These are phyloP conservation scores for Backusella tuberculispora DNA, from an alignment of 192 early-diverging fungal genomes.

Conservation along the genomic window DNA sequence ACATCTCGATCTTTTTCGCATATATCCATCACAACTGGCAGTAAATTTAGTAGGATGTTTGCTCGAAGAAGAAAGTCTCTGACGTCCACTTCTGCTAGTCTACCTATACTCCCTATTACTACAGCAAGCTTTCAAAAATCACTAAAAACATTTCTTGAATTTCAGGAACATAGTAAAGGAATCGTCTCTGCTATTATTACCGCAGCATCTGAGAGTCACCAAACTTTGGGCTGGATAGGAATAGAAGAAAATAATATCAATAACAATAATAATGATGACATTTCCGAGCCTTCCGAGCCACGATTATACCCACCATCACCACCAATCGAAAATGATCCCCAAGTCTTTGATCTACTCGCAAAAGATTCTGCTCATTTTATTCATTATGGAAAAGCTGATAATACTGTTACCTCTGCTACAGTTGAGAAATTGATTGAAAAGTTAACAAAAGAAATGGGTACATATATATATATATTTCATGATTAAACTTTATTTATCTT, in stretches of 20 bases:
- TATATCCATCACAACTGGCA: background rate
- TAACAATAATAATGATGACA: background rate
- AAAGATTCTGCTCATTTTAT: constrained; percentile 40
- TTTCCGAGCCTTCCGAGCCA: background rate
- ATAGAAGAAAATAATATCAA: constrained; percentile 10
- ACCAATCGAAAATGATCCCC: constrained; percentile 45
- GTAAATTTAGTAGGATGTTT: constrained; percentile 24
- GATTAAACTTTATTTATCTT: background rate
- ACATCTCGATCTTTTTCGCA: constrained; percentile 20
- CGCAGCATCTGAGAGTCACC: constrained; percentile 8
- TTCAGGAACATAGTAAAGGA: constrained; percentile 21
- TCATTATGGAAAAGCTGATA: constrained; percentile 38
- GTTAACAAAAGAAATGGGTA: constrained; percentile 56
- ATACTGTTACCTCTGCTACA: constrained; percentile 49
- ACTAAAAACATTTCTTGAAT: constrained; percentile 13
- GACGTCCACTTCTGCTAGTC: background rate
- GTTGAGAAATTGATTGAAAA: constrained; percentile 60
- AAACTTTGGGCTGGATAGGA: constrained; percentile 21
- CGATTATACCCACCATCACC: constrained; percentile 29
- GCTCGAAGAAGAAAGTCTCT: constrained; percentile 18
- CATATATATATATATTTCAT: background rate
- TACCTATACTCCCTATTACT: background rate
- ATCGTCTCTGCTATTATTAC: constrained; percentile 32
- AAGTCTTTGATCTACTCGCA: constrained; percentile 44
- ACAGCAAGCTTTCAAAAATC: constrained; percentile 3